Conservation (phyloP, 208 protist genomes). For the Leishmania arabica region DNA sequence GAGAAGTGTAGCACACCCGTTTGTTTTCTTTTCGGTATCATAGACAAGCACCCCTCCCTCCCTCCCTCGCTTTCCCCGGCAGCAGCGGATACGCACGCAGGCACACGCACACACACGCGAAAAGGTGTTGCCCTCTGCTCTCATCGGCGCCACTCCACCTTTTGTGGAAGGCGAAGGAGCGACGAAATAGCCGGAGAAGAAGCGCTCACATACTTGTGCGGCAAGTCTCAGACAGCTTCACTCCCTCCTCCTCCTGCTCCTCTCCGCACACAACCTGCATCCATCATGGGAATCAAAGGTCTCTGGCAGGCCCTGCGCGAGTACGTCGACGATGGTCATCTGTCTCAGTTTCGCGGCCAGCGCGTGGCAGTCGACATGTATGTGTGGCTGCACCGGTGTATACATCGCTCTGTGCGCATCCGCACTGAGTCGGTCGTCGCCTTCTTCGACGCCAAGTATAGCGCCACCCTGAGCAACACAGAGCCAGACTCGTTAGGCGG, state of each 20-base stretch:
- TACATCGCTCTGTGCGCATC: constrained; percentile 49
- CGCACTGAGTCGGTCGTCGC: constrained; percentile 23
- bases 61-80: not conserved
- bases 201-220: not conserved
- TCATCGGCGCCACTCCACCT: not conserved
- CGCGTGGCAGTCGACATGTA: constrained; percentile 89
- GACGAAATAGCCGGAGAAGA: not conserved
- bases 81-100: not conserved
- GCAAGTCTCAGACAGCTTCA: not conserved
- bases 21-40: not conserved
- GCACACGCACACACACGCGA: not conserved
- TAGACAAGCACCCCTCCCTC: not conserved
- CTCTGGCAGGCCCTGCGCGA: constrained; percentile 78
- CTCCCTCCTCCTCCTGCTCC: not conserved
- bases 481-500: not conserved
- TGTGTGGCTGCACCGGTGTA: constrained; percentile 83
- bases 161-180: not conserved
- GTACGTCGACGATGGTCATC: constrained; percentile 71
- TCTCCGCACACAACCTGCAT: not conserved
- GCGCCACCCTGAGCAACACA: not conserved
- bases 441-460: constrained; percentile 37
- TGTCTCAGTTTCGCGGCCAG: constrained; percentile 76
- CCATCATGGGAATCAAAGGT: constrained; percentile 84
- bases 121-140: not conserved
- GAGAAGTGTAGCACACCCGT: not conserved